Conservation (phyloP, 495 filamentous ascomycete species). For the Penicillium silybi region DNA sequence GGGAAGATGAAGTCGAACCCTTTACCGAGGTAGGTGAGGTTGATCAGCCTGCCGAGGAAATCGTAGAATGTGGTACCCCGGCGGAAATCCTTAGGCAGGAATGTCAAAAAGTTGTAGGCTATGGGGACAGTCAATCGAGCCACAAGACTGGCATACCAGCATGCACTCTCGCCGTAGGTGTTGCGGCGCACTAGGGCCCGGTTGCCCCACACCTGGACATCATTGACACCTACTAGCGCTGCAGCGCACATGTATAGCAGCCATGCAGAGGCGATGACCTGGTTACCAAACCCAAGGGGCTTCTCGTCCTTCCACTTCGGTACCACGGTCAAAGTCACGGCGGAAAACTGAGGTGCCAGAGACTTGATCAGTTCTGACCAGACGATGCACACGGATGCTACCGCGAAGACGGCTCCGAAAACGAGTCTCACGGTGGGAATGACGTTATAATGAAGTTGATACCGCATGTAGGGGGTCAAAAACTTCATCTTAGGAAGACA, state of each 20-base stretch:
- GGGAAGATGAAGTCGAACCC: conserved; percentile 90
- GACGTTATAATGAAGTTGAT: conserved; percentile 66
- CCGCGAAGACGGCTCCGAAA: conserved; percentile 60
- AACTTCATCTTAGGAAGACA: conserved; percentile 50
- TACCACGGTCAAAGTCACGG: conserved; percentile 80
- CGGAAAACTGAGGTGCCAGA: conserved; percentile 67
- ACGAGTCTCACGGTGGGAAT: conserved; percentile 59
- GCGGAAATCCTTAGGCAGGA: conserved; percentile 66
- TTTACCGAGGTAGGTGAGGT: conserved; percentile 75
- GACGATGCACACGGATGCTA: conserved; percentile 77
- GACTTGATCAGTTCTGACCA: conserved; percentile 90
- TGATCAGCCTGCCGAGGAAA: conserved; percentile 80
- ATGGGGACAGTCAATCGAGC: conserved; percentile 88
- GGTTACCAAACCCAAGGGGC: conserved; percentile 76
- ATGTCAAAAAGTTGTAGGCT: conserved; percentile 92
- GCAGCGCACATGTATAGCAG: conserved; percentile 89
- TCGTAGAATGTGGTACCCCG: conserved; percentile 73
- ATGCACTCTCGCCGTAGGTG: conserved; percentile 86
- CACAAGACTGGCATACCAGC: conserved; percentile 90
- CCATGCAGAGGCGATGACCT: conserved; percentile 81
- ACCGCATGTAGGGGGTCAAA: conserved; percentile 83
- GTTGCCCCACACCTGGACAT: conserved; percentile 93
- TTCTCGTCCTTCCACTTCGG: conserved; percentile 67
- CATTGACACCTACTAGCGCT: conserved; percentile 77
- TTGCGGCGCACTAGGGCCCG: conserved; percentile 84